Base-by-base conservation (phyloP, 2,329 filamentous ascomycete genomes). In the Cladosporium sp. region DNA sequence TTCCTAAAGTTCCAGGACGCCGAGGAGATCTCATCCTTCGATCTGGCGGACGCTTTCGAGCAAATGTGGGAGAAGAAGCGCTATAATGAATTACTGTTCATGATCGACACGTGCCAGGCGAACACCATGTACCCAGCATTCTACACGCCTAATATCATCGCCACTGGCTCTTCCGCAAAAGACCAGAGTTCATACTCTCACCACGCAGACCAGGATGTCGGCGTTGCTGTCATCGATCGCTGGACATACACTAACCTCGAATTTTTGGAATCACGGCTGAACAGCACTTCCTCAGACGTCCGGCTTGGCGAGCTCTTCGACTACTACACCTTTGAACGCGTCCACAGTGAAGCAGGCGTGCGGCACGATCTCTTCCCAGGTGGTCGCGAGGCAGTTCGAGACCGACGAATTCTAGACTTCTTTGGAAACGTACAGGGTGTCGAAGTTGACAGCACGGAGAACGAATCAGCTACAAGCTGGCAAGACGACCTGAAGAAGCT, bases 61-160 rank as follows among this genome's bases (percentile, higher is more conserved):
- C 93, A 99, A 80, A 99, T 99, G 94, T 97, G 92, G 90, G 94
- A 99, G 82, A 99, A 99, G 85, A 95, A 95, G 79, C 88, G 94
- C 80, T 99, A 97, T 75, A 90, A 97, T 73, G 94, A 99, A 76
- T 87, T 99, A 66, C 84, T 99, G 59, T 99, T 99, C 80, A 99
- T 99, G 94, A 99, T 99, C 76, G 94, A 99, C 74, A 99, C 94
- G 0, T 99, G 94, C 78, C 94, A 99, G 78, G 94, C 94, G 58
- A 99, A 99, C 74, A 99, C 94, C 34, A 97, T 99, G 92, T 99
- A 96, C 78, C 93, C 88, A 72, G 93, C 96, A 68, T 90, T 99
- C 70, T 99, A 99, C 80, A 96, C 92, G 5, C 93, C 93, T 50
- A 97, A 97, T 70, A 97, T 99, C 69, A 92, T 99, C 69, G 94